Evolutionary conservation across 2,329 filamentous ascomycete species (phyloP).

Genomic region (Diplodia sapinea): DNA sequence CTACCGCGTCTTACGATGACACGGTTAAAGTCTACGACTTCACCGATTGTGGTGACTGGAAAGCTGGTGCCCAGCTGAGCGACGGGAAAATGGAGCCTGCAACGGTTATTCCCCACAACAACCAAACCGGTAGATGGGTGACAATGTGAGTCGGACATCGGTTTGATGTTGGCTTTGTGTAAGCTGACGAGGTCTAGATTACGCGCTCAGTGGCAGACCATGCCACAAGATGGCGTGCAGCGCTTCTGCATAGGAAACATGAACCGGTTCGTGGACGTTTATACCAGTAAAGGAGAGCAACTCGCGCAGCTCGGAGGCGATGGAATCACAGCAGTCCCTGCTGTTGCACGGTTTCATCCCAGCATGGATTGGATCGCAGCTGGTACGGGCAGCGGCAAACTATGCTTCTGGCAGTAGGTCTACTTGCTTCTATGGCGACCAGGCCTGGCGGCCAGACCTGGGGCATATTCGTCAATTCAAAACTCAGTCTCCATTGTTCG

Average conservation of each 20-base stretch:
- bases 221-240: slow-evolving; percentile 77
- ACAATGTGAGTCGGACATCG: slow-evolving; percentile 67
- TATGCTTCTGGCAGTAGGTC: slow-evolving; percentile 82
- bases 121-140: slow-evolving; percentile 94
- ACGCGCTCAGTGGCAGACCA: slow-evolving; percentile 87
- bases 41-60: slow-evolving; percentile 50
- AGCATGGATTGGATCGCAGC: slow-evolving; percentile 89
- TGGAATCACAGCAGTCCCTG: slow-evolving; percentile 91
- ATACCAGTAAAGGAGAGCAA: slow-evolving; percentile 80
- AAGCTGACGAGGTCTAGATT: slow-evolving; percentile 40
- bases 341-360: slow-evolving; percentile 89
- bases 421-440: background rate
- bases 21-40: slow-evolving; percentile 93
- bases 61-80: slow-evolving; percentile 64
- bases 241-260: slow-evolving; percentile 95
- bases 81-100: slow-evolving; percentile 71
- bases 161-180: background rate
- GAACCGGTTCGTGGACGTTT: slow-evolving; percentile 96
- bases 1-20: slow-evolving; percentile 93
- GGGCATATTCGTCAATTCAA: background rate
- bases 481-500: no score
- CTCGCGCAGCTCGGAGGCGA: slow-evolving; percentile 87
- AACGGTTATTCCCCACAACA: slow-evolving; percentile 80
- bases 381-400: slow-evolving; percentile 88
- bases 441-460: background rate